Evolutionary conservation across 352 stramenopile species (phyloP).

Genomic region (Pythium coloratum): DNA sequence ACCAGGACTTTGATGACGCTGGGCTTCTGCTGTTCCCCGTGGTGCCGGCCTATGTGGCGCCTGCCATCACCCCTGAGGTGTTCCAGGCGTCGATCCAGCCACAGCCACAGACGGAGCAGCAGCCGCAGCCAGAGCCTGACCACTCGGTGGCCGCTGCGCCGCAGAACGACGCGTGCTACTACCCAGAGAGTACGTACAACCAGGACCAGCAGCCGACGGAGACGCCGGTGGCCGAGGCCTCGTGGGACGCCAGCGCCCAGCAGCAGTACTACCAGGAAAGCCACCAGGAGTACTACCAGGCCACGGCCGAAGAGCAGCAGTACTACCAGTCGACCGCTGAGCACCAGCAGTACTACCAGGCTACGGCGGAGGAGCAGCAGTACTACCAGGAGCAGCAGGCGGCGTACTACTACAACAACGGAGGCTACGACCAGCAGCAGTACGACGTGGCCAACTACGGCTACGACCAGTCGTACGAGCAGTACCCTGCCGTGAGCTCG

Average conservation of each 20-base stretch:
- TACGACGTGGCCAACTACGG: conserved; percentile 14
- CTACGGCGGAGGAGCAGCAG: conserved; percentile 16
- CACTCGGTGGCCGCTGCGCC: not conserved
- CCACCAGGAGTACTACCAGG: conserved; percentile 25
- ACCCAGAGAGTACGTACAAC: conserved; percentile 10
- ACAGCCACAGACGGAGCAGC: conserved; percentile 4
- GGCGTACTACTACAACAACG: conserved; percentile 21
- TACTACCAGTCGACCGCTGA: conserved; percentile 7
- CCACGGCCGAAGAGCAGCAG: conserved; percentile 16
- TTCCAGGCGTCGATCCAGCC: conserved; percentile 25
- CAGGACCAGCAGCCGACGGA: conserved; percentile 8
- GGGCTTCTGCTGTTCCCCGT: conserved; percentile 37
- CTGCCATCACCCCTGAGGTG: conserved; percentile 21
- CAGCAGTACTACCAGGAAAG: conserved; percentile 22
- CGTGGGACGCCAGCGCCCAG: conserved; percentile 15
- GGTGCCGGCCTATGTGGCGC: conserved; percentile 30
- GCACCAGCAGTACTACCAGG: conserved; percentile 26
- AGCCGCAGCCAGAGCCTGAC: conserved; percentile 23
- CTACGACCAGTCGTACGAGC: conserved; percentile 24
- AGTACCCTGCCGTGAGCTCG: conserved; percentile 3
- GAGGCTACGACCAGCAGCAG: conserved; percentile 20
- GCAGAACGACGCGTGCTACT: conserved; percentile 15
- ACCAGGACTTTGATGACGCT: conserved; percentile 34
- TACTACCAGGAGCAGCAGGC: conserved; percentile 5
- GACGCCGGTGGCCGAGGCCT: not conserved